Base-by-base conservation (phyloP, 208 protist genomes). In the Porcisia deanei region DNA sequence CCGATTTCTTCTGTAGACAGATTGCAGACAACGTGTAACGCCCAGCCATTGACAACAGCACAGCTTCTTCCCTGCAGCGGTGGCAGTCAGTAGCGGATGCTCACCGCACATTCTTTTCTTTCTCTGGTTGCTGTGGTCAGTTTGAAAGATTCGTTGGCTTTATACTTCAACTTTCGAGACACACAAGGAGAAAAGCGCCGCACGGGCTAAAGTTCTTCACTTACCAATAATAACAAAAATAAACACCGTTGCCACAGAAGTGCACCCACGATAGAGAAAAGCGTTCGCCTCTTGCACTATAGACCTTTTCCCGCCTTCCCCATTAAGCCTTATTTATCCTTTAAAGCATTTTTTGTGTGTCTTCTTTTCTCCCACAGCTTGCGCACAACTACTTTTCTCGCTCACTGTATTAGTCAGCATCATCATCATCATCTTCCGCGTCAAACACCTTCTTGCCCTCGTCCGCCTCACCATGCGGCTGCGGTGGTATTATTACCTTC, bases 401-500 rank as follows among this genome's bases (percentile, higher is more conserved):
- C 10, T 4, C 20, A 5, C 25, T 41, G 39, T 30, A 30, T 79
- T 81, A 91, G 68, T 95, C 88, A 0, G 83, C 88, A 25, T 96
- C 88, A 1, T 97, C 90, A 54, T 92, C 83, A 10, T 95, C 92
- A 10, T 86, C 69, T 1, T 97, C 91, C 30, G 94, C 91, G 14
- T 91, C 76, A 53, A 76, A 79, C 37, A 85, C 68, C 52, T 87
- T 79, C 41, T 94, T 81, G 39, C 88, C 72, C 64, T 81, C 77
- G 57, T 91, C 76, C 58, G 73, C 72, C 75, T 82, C 83, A 53
- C 86, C 88, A 61, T 98, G 85, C 47, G 85, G 89, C 71, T 94
- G 93, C 22, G 96, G 92, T 52, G 86, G 83, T n/a, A 76, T 86
- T 53, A 97, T 88, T 66, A 99, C 85, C 73, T 94, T 96, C 53